Evolutionary conservation across 352 stramenopile genomes (phyloP).

Genomic region (Phytopythium cucurbitacearum): DNA sequence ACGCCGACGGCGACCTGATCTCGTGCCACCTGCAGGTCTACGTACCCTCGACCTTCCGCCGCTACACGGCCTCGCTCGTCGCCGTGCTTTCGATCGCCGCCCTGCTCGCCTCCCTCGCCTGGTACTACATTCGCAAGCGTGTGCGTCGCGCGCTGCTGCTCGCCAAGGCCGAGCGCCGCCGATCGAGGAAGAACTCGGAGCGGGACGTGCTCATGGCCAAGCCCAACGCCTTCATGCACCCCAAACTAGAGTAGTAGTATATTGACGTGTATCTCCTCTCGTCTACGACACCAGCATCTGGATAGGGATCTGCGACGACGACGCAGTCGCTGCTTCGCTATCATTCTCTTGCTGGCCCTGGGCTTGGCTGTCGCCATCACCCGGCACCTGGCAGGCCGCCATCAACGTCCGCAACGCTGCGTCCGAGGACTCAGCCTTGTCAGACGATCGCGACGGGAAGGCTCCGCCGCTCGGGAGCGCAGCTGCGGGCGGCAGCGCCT

Average conservation of each 20-base stretch:
- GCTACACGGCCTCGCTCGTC: constrained; percentile 79
- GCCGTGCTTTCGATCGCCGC: constrained; percentile 64
- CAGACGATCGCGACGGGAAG: background rate
- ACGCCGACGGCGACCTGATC: constrained; percentile 84
- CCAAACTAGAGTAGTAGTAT: constrained; percentile 50
- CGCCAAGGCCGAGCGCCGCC: constrained; percentile 89
- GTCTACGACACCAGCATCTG: constrained; percentile 69
- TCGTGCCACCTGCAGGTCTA: constrained; percentile 96
- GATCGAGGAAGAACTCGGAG: constrained; percentile 73
- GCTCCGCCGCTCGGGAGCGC: background rate
- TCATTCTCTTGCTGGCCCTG: constrained; percentile 8
- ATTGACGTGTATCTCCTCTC: constrained; percentile 7
- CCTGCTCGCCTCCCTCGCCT: constrained; percentile 68
- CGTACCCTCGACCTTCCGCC: constrained; percentile 81
- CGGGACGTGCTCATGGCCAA: constrained; percentile 42
- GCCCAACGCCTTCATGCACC: constrained; percentile 46
- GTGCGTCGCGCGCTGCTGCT: constrained; percentile 74
- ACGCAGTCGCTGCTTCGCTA: background rate
- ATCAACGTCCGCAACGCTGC: too few species aligned
- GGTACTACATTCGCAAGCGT: constrained; percentile 83
- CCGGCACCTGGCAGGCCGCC: too few species aligned
- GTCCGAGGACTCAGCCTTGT: too few species aligned
- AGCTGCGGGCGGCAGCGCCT: constrained; percentile 25
- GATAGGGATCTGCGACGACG: constrained; percentile 45
- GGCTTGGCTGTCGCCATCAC: constrained; percentile 8